Evolutionary conservation across 495 filamentous ascomycete genomes (phyloP), one percentile per base, ranked within the genome.

Genomic region (Penicilliopsis zonata): DNA sequence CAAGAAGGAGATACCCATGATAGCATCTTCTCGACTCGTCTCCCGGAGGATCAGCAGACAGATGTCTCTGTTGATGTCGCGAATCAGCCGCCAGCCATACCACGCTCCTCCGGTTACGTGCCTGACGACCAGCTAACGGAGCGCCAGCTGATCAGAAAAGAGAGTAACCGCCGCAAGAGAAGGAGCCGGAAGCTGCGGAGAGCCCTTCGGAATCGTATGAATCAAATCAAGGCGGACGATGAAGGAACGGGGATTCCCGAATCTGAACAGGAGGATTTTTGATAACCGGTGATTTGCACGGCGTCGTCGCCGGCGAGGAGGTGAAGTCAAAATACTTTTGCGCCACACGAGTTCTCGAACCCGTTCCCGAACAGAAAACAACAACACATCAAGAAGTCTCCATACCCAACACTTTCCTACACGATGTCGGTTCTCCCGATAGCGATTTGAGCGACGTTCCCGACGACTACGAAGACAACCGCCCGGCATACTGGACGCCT

Each of bases 301-400:
- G 39, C 27, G 31, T 51, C 42, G 52, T 43, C 39, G 41, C 48
- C 37, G 36, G 53, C 43, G 56, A 57, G 60, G 60, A 64, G 57
- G 57, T 57, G 36, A 49, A 38, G 45, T 64, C 60, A 3, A 57
- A 55, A 36, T 62, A 60, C 43, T 64, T 64, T 37, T 12, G 9
- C 19, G 10, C 10, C 2, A 3, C 6, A 31, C 5, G 4, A 31
- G 5, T 30, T 5, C 10, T 9, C 5, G 4, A 8, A 15, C 8
- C 14, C 14, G 12, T 9, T 5, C 8, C 14, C 28, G 9, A 16
- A 18, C 3, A 30, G 6, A 30, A 30, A 8, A 8, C 26, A 13
- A 28, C 26, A 8, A 13, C n/a, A n/a, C n/a, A n/a, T n/a, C n/a
- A n/a, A n/a, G n/a, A n/a, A 28, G 9, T 13, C 14, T 30, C 6